A percentile compares a stretch with the other conserved stretches of the same genome.
Evolutionary conservation across 2,329 filamentous ascomycete genomes (phyloP).

Genomic region (Hypoxylon sp.): DNA sequence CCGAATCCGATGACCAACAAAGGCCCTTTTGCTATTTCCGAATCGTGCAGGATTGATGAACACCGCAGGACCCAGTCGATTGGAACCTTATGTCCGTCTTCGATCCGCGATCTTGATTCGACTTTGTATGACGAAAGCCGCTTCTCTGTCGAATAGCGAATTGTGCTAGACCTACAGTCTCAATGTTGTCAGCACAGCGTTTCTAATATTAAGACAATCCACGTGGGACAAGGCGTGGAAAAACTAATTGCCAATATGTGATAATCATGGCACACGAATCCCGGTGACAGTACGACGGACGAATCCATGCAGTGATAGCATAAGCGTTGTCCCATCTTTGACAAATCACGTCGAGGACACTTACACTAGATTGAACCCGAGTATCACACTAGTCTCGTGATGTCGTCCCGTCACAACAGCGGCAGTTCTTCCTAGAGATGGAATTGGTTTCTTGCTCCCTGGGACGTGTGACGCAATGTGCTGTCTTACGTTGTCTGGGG

Average conservation of each 20-base stretch:
- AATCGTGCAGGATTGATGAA: constrained; percentile 29
- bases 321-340: constrained; percentile 8
- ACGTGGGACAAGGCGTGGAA: constrained; percentile 10
- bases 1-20: constrained; percentile 30
- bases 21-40: constrained; percentile 32
- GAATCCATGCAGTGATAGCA: constrained; percentile 21
- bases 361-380: constrained; percentile 34
- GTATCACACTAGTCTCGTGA: constrained; percentile 31
- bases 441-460: constrained; percentile 17
- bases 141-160: constrained; percentile 9
- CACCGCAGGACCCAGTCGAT: constrained; percentile 8
- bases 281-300: constrained; percentile 18
- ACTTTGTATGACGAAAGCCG: constrained; percentile 11
- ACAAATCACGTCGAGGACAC: constrained; percentile 36
- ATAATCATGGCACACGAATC: constrained; percentile 8
- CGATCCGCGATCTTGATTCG: constrained; percentile 22
- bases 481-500: constrained; percentile 24
- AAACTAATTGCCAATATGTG: neutral
- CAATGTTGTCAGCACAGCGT: constrained; percentile 33
- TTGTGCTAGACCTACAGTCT: constrained; percentile 12
- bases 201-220: constrained; percentile 15
- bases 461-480: constrained; percentile 19
- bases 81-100: constrained; percentile 28
- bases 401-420: constrained; percentile 28
- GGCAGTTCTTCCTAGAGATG: constrained; percentile 9